These are phyloP conservation scores for Venturia nashicola DNA, from an alignment of 2,329 filamentous ascomycete genomes.

Conservation along the genomic window DNA sequence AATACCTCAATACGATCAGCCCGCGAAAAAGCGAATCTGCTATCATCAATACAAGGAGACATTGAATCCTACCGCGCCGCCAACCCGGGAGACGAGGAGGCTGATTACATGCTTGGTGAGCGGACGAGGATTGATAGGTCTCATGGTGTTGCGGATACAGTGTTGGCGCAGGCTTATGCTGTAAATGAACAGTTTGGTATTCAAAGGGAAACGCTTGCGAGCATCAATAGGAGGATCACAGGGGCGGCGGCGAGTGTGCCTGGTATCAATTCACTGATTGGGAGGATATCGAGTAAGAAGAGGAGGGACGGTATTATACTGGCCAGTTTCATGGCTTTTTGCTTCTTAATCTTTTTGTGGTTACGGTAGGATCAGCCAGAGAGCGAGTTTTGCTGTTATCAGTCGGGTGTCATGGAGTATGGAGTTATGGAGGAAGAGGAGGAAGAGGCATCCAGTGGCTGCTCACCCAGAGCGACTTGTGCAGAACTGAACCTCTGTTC, in stretches of 20 bases:
- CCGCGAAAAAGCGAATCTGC: slow-evolving; percentile 77
- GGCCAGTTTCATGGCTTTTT: slow-evolving; percentile 81
- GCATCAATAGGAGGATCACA: slow-evolving; percentile 83
- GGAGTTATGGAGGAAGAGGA: background rate
- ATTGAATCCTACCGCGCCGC: slow-evolving; percentile 75
- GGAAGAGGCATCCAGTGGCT: background rate
- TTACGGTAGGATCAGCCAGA: slow-evolving; percentile 29
- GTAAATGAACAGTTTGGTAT: slow-evolving; percentile 83
- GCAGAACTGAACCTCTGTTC: background rate
- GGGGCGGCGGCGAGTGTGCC: slow-evolving; percentile 83
- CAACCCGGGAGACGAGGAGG: slow-evolving; percentile 68
- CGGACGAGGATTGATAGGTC: slow-evolving; percentile 75
- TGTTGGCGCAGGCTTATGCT: slow-evolving; percentile 90
- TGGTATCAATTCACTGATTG: slow-evolving; percentile 83
- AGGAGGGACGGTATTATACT: slow-evolving; percentile 89
- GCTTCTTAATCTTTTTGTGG: slow-evolving; percentile 76
- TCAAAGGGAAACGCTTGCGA: slow-evolving; percentile 78
- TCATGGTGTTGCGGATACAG: slow-evolving; percentile 77
- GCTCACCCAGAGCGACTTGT: background rate
- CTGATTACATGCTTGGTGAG: slow-evolving; percentile 96
- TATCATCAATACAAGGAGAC: slow-evolving; percentile 81
- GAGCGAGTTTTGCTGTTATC: background rate
- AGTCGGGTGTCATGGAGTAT: background rate
- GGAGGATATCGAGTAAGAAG: slow-evolving; percentile 88
- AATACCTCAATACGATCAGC: slow-evolving; percentile 61